Conservation (phyloP, 225 moss, liverwort and hornwort species). For the Bryum argenteum region DNA sequence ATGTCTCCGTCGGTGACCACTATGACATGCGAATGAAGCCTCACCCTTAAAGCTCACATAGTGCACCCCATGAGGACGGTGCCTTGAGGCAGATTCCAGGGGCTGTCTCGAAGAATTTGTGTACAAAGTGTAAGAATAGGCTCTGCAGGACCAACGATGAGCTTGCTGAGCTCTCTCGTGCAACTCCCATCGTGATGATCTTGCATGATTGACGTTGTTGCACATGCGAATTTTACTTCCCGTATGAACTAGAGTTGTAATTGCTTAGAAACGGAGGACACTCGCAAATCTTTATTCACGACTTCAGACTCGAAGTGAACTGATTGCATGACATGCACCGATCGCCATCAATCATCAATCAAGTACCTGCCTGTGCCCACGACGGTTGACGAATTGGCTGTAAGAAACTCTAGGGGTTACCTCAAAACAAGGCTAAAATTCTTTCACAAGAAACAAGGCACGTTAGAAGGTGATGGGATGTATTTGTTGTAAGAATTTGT, state of each 20-base stretch:
- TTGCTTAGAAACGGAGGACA: too few relatives aligned
- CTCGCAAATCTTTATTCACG: too few relatives aligned
- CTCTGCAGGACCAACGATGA: background rate
- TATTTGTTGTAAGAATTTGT: too few relatives aligned
- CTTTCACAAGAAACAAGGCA: too few relatives aligned
- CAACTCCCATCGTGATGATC: background rate
- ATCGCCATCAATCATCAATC: too few relatives aligned
- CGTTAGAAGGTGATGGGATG: too few relatives aligned
- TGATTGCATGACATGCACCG: too few relatives aligned
- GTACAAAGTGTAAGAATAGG: background rate
- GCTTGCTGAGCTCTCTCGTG: background rate
- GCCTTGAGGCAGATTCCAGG: background rate
- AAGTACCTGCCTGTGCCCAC: too few relatives aligned
- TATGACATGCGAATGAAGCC: constrained; percentile 32
- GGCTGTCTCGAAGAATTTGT: background rate
- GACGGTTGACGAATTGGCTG: too few relatives aligned
- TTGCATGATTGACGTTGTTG: background rate
- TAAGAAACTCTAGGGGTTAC: too few relatives aligned
- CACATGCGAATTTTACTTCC: background rate
- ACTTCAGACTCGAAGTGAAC: too few relatives aligned
- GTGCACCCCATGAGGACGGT: background rate
- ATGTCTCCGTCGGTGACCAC: constrained; percentile 28
- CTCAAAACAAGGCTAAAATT: too few relatives aligned
- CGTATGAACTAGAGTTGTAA: background rate
- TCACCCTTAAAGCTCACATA: background rate